A percentile compares a stretch with the other conserved stretches of the same genome.
phyloP scores from a whole-genome alignment of 2,329 filamentous ascomycete genomes.

The Fusarium continuum region DNA sequence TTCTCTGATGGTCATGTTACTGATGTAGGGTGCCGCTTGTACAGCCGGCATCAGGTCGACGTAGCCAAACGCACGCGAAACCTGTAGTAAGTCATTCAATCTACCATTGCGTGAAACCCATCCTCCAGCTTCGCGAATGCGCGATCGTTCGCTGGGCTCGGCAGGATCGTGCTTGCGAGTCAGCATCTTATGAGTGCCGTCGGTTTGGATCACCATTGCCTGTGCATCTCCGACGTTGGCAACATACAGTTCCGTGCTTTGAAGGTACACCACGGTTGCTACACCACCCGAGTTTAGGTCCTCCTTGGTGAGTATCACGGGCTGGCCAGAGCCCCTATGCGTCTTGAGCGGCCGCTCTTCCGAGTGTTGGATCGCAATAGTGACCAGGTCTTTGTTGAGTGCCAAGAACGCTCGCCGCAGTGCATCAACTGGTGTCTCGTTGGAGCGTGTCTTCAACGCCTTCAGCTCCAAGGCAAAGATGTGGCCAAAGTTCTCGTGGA shows the following conservation, averaged over 20 bases:
- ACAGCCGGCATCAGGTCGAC: constrained; percentile 91
- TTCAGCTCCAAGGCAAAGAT: constrained; percentile 86
- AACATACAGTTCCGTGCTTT: constrained; percentile 89
- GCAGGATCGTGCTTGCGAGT: constrained; percentile 95
- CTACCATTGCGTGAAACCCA: constrained; percentile 96
- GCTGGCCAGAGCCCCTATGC: constrained; percentile 75
- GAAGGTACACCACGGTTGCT: constrained; percentile 89
- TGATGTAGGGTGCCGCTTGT: constrained; percentile 87
- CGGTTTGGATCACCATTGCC: constrained; percentile 91
- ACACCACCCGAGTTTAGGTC: constrained; percentile 91
- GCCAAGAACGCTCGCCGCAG: constrained; percentile 85
- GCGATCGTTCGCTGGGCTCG: constrained; percentile 81
- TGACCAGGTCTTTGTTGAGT: constrained; percentile 93
- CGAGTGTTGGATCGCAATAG: constrained; percentile 79
- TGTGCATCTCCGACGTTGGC: constrained; percentile 96
- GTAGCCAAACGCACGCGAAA: constrained; percentile 95
- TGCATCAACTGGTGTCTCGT: constrained; percentile 84
- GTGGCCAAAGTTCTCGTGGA: constrained; percentile 94
- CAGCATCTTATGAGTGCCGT: constrained; percentile 82
- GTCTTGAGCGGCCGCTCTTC: constrained; percentile 74
- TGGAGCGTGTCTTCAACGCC: constrained; percentile 69
- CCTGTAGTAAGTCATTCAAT: constrained; percentile 88
- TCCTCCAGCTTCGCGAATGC: constrained; percentile 92
- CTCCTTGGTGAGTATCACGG: constrained; percentile 84
- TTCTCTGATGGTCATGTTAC: constrained; percentile 80